Evolutionary conservation across 768 basidiomycete species (phyloP).

Genomic region (Candolleomyces eurysporus): DNA sequence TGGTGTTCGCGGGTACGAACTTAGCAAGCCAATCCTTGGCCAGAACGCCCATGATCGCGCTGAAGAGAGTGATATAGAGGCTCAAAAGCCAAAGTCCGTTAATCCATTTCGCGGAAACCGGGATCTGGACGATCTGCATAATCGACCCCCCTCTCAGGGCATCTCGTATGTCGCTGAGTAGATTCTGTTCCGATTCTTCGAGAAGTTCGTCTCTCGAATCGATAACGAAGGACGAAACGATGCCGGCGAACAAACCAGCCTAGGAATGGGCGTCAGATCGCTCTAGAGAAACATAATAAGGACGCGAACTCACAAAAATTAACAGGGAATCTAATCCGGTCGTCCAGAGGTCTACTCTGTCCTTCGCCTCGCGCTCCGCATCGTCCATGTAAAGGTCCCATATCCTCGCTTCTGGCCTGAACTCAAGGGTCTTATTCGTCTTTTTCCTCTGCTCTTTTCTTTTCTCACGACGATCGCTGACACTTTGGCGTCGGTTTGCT

Average conservation of each 20-base stretch:
- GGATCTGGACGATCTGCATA: conserved; percentile 6
- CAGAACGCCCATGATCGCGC: conserved; percentile 27
- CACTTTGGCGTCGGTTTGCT: no score
- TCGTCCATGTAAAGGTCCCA: conserved; percentile 8
- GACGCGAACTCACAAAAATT: conserved; percentile 4
- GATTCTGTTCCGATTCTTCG: conserved; percentile 15
- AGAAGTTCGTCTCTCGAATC: conserved; percentile 16
- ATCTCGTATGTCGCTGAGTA: conserved; percentile 11
- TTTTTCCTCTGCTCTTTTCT: no score
- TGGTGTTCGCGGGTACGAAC: conserved; percentile 15
- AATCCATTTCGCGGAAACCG: conserved; percentile 15
- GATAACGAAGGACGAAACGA: conserved; percentile 19
- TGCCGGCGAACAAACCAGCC: conserved; percentile 23
- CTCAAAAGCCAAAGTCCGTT: conserved; percentile 26
- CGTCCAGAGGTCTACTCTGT: conserved; percentile 5
- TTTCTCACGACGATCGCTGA: no score
- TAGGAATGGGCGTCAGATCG: conserved; percentile 5
- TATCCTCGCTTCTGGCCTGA: conserved; percentile 4
- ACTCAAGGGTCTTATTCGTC: no score
- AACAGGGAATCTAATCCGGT: conserved; percentile 9
- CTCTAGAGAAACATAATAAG: not conserved
- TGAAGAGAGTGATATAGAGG: conserved; percentile 21
- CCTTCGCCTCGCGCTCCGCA: conserved; percentile 6
- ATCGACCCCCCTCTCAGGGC: not conserved
- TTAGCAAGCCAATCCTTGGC: conserved; percentile 20